Evolutionary conservation across 139 green algal genomes (phyloP), one percentile per base, ranked within the genome.

Genomic region (Pycnococcus provasolii): DNA sequence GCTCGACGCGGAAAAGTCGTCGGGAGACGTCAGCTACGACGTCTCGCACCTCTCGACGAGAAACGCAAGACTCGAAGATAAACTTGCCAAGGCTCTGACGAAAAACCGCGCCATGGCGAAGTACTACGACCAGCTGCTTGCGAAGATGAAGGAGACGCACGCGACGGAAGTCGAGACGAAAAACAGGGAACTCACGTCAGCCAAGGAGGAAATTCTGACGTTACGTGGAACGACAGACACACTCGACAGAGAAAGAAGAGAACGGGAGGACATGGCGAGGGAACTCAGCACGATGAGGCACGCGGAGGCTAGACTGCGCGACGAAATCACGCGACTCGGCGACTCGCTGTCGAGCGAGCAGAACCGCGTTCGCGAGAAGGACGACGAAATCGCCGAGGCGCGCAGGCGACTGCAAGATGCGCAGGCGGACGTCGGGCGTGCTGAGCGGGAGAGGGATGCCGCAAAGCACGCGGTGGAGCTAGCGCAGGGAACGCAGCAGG

Each of bases 41-140:
- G 42, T 62, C 50, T 40, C 47, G 51, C 53, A 71, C 52, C 40
- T 63, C 26, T 57, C 9, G 9, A n/a, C 53, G 3, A 11, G 64
- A 3, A 55, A 63, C 51, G 51, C 51, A 2, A 39, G 64, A 5
- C 53, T 71, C 41, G 64, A 71, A 41, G 64, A 71, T 37, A 71
- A 71, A 26, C 51, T 71, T 2, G 41, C 64, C 8, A 71, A 71
- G 39, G 64, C 53, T 13, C 64, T 63, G 15, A 40, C 50, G 9
- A 71, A 71, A 53, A 61, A 63, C 51, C 53, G 53, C 11, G 53
- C 64, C 26, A 71, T 61, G 64, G 64, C 53, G 39, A 71, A 71
- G 51, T 71, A 71, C 52, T 71, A 71, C 51, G 64, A 71, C 51
- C 51, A 71, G 53, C 51, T 63, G 3, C 53, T 71, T 41, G 50